A percentile compares a stretch with the other conserved stretches of the same genome.
Evolutionary conservation across 169 alveolate species (phyloP).

Genomic region (Plasmodium vinckei): DNA sequence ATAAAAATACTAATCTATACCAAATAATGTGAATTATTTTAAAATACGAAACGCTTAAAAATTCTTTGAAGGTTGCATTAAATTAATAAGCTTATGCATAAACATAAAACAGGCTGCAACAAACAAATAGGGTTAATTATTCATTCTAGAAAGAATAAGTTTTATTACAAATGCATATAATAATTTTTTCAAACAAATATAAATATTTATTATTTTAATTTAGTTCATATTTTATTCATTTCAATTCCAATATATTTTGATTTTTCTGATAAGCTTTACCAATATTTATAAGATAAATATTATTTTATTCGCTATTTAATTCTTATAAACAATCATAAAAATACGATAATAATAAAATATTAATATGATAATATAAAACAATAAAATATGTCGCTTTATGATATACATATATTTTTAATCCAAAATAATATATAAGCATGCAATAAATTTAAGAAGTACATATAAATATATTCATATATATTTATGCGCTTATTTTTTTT

Average conservation of each 20-base stretch:
- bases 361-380: no score
- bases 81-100: background rate
- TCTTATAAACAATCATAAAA: background rate
- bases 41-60: constrained; percentile 1
- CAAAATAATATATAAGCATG: no score
- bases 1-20: constrained; percentile 2
- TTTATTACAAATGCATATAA: background rate
- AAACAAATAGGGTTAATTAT: background rate
- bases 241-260: background rate
- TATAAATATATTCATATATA: no score
- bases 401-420: no score
- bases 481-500: no score
- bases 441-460: no score
- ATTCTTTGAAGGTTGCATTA: background rate
- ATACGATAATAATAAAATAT: background rate
- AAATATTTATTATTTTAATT: background rate
- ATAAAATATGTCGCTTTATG: no score
- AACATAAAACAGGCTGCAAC: background rate
- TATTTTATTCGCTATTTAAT: background rate
- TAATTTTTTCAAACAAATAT: background rate
- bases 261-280: background rate
- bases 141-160: background rate
- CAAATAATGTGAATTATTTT: constrained; percentile 13
- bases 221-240: background rate
- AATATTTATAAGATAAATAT: constrained; percentile 5